Base-by-base conservation (phyloP, 495 filamentous ascomycete genomes). In the Friedmanniomyces endolithicus region DNA sequence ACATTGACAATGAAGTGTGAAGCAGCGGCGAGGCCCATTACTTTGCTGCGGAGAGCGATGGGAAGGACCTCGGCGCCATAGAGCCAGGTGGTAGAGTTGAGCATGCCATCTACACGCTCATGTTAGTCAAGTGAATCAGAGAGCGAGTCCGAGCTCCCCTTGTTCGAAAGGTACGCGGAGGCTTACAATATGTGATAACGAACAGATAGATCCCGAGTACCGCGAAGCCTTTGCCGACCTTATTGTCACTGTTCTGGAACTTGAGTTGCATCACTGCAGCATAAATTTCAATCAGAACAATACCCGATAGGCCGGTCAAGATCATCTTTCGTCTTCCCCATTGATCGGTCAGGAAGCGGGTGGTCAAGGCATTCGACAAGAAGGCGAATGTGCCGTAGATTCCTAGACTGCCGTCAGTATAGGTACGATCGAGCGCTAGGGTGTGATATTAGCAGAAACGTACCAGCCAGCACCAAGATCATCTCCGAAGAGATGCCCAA, bases 301-400 rank as follows among this genome's bases (percentile, higher is more conserved):
- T 71, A 0, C 74, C 74, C 3, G 59, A 57, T 6, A 79, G 56
- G 33, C 78, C 78, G 20, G 75, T 50, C 27, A 80, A 64, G 2
- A 81, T 63, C 77, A 81, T 80, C 72, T 79, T 79, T 48, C 78
- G 73, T 48, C 78, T 75, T 48, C 78, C 78, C 77, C 77, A 81
- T 64, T 77, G 74, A 60, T 81, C 78, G 7, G 77, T 77, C 34
- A 81, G 63, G 44, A 64, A 79, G 48, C 67, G 71, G 0, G 76
- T 79, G 1, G 78, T 77, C 24, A 80, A 55, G 25, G 57, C 63
- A 55, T 81, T 81, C 12, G 71, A 71, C 6, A 75, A 1, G 59
- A 81, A 80, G 9, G 76, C 77, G 3, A 75, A 41, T 0, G 76
- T 80, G 29, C 78, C 78, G 52, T 79, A 81, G 2, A 78, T n/a